Conservation (phyloP, 495 filamentous ascomycete species). For the Chaetomidium leptoderma region DNA sequence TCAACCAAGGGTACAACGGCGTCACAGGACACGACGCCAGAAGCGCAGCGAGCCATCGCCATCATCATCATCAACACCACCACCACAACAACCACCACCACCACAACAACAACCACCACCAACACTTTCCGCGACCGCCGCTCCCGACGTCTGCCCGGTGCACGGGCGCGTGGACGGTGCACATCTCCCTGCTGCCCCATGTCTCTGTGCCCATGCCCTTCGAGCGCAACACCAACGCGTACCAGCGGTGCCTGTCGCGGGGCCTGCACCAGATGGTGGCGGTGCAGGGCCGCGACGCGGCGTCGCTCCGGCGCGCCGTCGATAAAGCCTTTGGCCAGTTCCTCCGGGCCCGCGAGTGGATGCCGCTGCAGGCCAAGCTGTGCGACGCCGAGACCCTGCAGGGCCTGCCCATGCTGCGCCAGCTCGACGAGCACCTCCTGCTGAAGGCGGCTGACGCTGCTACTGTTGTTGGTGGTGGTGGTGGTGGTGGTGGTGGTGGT, state of each 20-base stretch:
- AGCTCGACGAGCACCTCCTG: constrained; percentile 38
- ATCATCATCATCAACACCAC: constrained; percentile 19
- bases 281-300: constrained; percentile 43
- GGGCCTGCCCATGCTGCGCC: constrained; percentile 54
- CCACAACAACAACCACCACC: too few species aligned
- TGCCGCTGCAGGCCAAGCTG: constrained; percentile 52
- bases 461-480: too few species aligned
- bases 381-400: constrained; percentile 51
- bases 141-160: constrained; percentile 11
- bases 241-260: constrained; percentile 54
- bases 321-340: constrained; percentile 46
- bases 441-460: too few species aligned
- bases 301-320: constrained; percentile 46
- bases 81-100: neutral
- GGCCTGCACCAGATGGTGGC: constrained; percentile 52
- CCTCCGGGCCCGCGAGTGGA: constrained; percentile 47
- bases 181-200: constrained; percentile 52
- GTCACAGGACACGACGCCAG: constrained; percentile 19
- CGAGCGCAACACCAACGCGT: constrained; percentile 55
- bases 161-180: constrained; percentile 50
- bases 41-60: neutral
- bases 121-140: constrained; percentile 6
- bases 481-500: too few species aligned
- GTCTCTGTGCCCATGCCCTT: constrained; percentile 52
- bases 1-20: constrained; percentile 19